These are phyloP conservation scores for Yamadazyma blattariae DNA, from an alignment of 1,139 yeast species.

Conservation along the genomic window DNA sequence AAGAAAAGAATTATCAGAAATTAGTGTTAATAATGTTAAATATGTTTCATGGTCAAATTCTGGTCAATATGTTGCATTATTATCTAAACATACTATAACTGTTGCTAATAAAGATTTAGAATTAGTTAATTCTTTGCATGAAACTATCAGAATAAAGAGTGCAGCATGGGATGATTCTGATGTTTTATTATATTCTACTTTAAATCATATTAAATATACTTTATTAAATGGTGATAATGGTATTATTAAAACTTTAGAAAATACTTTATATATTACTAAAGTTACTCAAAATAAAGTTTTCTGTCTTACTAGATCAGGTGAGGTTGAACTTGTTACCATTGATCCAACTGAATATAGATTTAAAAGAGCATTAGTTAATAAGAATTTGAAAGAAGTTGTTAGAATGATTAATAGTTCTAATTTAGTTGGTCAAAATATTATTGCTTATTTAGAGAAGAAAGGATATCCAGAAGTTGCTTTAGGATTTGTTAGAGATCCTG, in stretches of 20 bases:
- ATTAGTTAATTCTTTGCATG: slow-evolving; percentile 83
- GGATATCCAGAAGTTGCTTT: slow-evolving; percentile 95
- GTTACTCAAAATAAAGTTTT: slow-evolving; percentile 70
- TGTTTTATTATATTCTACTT: slow-evolving; percentile 86
- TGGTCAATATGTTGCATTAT: slow-evolving; percentile 82
- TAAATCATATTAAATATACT: slow-evolving; percentile 93
- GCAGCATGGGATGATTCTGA: slow-evolving; percentile 98
- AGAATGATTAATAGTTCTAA: slow-evolving; percentile 86
- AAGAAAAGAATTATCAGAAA: slow-evolving; percentile 70
- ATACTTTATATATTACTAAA: slow-evolving; percentile 81
- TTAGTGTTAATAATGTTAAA: slow-evolving; percentile 76
- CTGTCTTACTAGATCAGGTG: slow-evolving; percentile 83
- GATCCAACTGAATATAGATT: slow-evolving; percentile 98
- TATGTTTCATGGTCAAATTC: slow-evolving; percentile 88
- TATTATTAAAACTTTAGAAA: slow-evolving; percentile 86
- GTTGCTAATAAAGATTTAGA: slow-evolving; percentile 80
- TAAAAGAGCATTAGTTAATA: slow-evolving; percentile 87
- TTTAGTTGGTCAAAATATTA: slow-evolving; percentile 95
- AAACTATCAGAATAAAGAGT: slow-evolving; percentile 93
- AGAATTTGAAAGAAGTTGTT: slow-evolving; percentile 87
- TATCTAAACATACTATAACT: slow-evolving; percentile 91
- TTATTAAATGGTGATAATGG: slow-evolving; percentile 93
- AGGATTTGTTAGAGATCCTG: slow-evolving; percentile 95
- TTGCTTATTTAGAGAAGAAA: slow-evolving; percentile 89
- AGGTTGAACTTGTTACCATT: slow-evolving; percentile 71